These are phyloP conservation scores for Ceratocystis albifundus DNA, from an alignment of 2,329 filamentous ascomycete species.

Conservation along the genomic window DNA sequence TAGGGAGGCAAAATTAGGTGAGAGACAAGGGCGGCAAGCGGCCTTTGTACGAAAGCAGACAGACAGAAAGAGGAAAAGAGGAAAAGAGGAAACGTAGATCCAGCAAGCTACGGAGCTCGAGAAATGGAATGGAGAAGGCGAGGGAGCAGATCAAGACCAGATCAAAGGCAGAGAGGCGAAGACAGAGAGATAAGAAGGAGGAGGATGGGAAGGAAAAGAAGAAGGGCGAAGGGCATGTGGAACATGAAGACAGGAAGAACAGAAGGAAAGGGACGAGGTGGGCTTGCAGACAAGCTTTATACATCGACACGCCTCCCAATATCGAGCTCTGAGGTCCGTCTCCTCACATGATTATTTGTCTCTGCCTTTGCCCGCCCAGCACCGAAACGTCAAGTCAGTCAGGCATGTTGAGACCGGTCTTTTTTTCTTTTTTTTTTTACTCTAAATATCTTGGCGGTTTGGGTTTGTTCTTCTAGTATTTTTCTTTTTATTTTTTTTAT, in stretches of 20 bases:
- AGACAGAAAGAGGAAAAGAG: not conserved
- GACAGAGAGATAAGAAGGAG: slow-evolving; percentile 4
- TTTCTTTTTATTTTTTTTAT: not conserved
- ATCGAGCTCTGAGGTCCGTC: not conserved
- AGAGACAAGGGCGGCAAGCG: not conserved
- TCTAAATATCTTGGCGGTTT: slow-evolving; percentile 6
- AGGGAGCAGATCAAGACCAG: slow-evolving; percentile 5
- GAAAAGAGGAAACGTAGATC: not conserved
- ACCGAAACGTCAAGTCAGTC: slow-evolving; percentile 1
- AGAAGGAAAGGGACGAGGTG: not conserved
- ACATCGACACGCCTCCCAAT: not conserved
- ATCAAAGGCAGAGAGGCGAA: not conserved
- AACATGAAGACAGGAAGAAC: slow-evolving; percentile 5
- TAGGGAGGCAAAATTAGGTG: not conserved
- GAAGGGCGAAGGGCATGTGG: slow-evolving; percentile 4
- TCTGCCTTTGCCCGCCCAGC: not conserved
- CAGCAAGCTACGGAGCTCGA: not conserved
- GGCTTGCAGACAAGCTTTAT: slow-evolving; percentile 3
- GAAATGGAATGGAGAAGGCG: slow-evolving; percentile 9
- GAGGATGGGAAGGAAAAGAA: not conserved
- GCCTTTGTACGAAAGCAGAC: not conserved
- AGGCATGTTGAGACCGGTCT: not conserved
- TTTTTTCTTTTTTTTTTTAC: not conserved
- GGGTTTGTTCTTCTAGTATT: not conserved
- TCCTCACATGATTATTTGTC: not conserved